These are phyloP conservation scores for Saposhnikovia divaricata DNA, from an alignment of 129 eudicot species.

Conservation along the genomic window DNA sequence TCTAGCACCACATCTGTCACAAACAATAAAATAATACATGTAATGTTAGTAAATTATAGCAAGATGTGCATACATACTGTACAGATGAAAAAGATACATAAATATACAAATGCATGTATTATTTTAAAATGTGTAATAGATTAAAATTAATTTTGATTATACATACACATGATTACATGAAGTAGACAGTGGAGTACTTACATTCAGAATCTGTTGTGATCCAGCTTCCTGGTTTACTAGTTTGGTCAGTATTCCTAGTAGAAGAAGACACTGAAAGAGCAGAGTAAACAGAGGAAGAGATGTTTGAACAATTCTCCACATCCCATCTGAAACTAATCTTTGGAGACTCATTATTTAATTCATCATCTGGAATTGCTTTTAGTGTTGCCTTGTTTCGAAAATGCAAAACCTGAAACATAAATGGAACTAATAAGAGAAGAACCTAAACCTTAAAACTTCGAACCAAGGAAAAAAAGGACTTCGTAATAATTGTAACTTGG, in stretches of 20 bases:
- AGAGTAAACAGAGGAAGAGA: slow-evolving; percentile 35
- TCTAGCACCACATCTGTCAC: slow-evolving; percentile 82
- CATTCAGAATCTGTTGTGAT: slow-evolving; percentile 88
- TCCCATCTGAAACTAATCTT: slow-evolving; percentile 94
- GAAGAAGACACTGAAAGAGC: slow-evolving; percentile 40
- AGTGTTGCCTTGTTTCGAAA: slow-evolving; percentile 42
- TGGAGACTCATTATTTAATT: slow-evolving; percentile 60
- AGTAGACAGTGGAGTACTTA: slow-evolving; percentile 23
- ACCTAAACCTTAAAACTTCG: not conserved
- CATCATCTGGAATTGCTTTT: slow-evolving; percentile 41
- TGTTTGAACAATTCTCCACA: slow-evolving; percentile 58
- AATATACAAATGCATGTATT: not conserved
- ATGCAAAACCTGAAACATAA: slow-evolving; percentile 44
- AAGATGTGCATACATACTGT: slow-evolving; percentile 6
- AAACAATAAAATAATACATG: not conserved
- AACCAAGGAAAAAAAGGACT: not conserved
- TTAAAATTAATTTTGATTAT: not conserved
- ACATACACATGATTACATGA: not conserved
- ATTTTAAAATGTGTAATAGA: too few species aligned
- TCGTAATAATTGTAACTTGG: not conserved
- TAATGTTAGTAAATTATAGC: not conserved
- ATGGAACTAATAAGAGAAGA: not conserved
- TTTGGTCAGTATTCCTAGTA: slow-evolving; percentile 14
- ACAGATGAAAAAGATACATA: not conserved
- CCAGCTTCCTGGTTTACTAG: slow-evolving; percentile 52